Evolutionary conservation across 441 rosid genomes (phyloP).

Genomic region (Mallotus japonicus): DNA sequence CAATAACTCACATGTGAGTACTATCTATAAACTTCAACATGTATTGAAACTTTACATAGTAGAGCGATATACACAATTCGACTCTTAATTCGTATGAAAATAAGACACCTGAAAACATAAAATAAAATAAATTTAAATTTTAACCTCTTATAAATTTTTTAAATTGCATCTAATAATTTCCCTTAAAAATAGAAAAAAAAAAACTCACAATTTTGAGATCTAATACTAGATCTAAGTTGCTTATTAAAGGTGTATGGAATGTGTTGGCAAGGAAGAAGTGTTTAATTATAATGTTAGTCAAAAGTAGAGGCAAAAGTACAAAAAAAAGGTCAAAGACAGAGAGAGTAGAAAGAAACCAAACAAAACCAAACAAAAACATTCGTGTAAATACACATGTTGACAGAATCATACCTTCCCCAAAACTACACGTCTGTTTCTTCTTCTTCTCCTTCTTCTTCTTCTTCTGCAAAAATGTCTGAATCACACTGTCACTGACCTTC

Average conservation of each 20-base stretch:
- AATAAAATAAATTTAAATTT: too few species aligned
- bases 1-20: too few species aligned
- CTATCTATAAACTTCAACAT: too few species aligned
- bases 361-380: conserved; percentile 16
- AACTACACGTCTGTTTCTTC: conserved; percentile 28
- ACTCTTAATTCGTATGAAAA: too few species aligned
- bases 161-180: too few species aligned
- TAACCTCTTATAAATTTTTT: too few species aligned
- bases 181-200: too few species aligned
- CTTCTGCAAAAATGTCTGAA: conserved; percentile 5
- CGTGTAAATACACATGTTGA: conserved; percentile 24
- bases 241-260: neutral
- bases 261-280: neutral
- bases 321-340: conserved; percentile 26
- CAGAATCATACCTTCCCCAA: conserved; percentile 30
- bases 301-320: conserved; percentile 30
- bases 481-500: neutral
- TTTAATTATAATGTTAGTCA: conserved; percentile 17
- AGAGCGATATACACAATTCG: too few species aligned
- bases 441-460: neutral
- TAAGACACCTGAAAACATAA: too few species aligned
- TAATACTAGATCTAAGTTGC: too few species aligned
- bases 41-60: too few species aligned
- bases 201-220: too few species aligned
- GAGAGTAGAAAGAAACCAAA: conserved; percentile 10